phyloP scores from a whole-genome alignment of 805 yeast genomes.

The Candida orba region DNA sequence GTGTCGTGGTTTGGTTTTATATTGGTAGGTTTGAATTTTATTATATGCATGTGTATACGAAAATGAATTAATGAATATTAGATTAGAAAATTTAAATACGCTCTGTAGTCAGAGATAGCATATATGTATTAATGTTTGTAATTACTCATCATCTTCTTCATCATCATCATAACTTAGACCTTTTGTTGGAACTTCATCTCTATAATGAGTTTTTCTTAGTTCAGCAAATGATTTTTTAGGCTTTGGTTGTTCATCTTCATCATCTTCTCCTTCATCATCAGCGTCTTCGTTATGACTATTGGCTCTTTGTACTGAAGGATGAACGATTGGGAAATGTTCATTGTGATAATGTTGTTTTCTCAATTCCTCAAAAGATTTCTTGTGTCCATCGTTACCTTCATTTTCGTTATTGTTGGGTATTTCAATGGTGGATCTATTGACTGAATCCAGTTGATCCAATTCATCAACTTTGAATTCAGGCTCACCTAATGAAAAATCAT shows the following conservation, averaged over 20 bases:
- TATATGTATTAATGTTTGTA: too few relatives aligned
- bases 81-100: too few relatives aligned
- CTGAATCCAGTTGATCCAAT: conserved; percentile 15
- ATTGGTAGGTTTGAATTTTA: too few relatives aligned
- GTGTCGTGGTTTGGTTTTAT: too few relatives aligned
- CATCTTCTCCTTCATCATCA: conserved; percentile 13
- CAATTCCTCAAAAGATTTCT: conserved; percentile 58
- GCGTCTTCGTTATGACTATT: conserved; percentile 17
- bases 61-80: too few relatives aligned
- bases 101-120: too few relatives aligned
- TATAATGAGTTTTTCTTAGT: conserved; percentile 20
- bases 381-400: conserved; percentile 3
- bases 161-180: conserved; percentile 2
- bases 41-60: too few relatives aligned
- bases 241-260: conserved; percentile 29
- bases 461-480: conserved; percentile 37
- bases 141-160: conserved; percentile 1
- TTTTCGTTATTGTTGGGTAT: background rate
- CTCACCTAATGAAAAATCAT: conserved; percentile 51
- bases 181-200: conserved; percentile 13
- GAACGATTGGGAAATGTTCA: conserved; percentile 29
- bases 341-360: conserved; percentile 77
- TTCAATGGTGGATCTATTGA: conserved; percentile 28
- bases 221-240: conserved; percentile 34
- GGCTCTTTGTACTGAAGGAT: conserved; percentile 6